phyloP scores from a whole-genome alignment of 371 early-diverging fungal species.

The Sporodiniella umbellata region DNA sequence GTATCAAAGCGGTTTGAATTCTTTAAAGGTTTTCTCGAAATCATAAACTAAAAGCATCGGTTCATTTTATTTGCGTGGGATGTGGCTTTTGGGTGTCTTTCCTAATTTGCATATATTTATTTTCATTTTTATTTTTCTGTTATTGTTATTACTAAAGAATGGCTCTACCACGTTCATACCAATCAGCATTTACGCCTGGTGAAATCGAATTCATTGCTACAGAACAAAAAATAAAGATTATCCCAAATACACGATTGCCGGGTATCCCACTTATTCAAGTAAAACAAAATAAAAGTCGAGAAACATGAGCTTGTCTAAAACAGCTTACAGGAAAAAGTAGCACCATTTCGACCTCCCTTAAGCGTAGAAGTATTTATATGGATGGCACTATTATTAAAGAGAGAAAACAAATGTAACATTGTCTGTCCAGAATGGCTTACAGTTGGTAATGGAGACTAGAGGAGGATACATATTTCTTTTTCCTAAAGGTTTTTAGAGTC shows the following conservation, averaged over 20 bases:
- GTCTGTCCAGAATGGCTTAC: constrained; percentile 82
- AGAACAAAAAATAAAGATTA: constrained; percentile 66
- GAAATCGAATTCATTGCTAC: constrained; percentile 89
- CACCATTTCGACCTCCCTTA: constrained; percentile 68
- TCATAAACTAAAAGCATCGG: too few relatives aligned
- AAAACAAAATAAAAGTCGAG: constrained; percentile 1
- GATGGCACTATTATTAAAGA: constrained; percentile 84
- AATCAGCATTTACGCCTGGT: constrained; percentile 65
- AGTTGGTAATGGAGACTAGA: constrained; percentile 10
- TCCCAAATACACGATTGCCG: constrained; percentile 63
- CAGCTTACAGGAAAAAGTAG: constrained; percentile 4
- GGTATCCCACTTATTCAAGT: constrained; percentile 66
- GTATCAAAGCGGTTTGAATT: too few relatives aligned
- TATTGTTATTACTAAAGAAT: constrained; percentile 43
- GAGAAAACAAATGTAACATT: constrained; percentile 77
- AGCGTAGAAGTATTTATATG: constrained; percentile 77
- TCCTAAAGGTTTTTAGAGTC: constrained; percentile 33
- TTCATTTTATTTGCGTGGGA: too few relatives aligned
- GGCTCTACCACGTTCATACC: constrained; percentile 61
- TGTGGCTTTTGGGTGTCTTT: neutral
- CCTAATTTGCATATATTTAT: neutral
- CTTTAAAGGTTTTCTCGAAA: too few relatives aligned
- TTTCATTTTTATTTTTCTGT: neutral
- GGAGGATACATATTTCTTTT: neutral
- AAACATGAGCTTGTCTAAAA: neutral